Base-by-base conservation (phyloP, 371 early-diverging fungal genomes). In the Saksenaea vasiformis region DNA sequence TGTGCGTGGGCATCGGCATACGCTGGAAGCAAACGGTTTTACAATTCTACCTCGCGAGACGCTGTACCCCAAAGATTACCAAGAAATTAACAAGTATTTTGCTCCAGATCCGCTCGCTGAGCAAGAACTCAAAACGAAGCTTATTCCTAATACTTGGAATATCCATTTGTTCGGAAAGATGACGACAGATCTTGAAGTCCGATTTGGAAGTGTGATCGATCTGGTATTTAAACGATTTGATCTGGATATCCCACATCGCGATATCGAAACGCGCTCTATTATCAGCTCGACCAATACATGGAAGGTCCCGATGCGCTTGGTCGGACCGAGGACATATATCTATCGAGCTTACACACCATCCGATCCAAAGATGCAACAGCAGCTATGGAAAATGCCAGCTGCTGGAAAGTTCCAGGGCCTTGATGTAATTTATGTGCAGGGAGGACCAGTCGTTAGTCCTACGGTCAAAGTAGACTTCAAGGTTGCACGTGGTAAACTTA, bases 111-210 rank as follows among this genome's bases (percentile, higher is more conserved):
- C 78, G 1, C 58, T 79, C n/a, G 77, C 87, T 14, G 82, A 83
- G 58, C 80, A 79, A 51, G 80, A 82, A 34, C 47, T 87, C 26
- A 70, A 62, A 65, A 68, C 54, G 37, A 66, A 69, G 54, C 77
- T 66, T 61, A 82, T 74, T 41, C 74, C 61, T 41, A 67, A 39
- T 54, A 81, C 57, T 57, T 87, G 74, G 86, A 85, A 61, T 47
- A 76, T 87, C 15, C 85, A 87, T 58, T 67, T 87, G 55, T 85
- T 85, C 66, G 87, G 86, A 22, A 87, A 87, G 56, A 84, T 87
- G 76, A 87, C 87, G 14, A 85, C 83, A 58, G 68, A 77, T 59
- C 67, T 80, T n/a, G 68, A 76, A 1, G 76, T 87, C 13, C 76
- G 82, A 58, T 63, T 76, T 0, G 76, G 76, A 17, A 85, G 85